Evolutionary conservation across 331 rosid species (phyloP), one percentile per base, ranked within the genome.

Genomic region (Quercus lobata): DNA sequence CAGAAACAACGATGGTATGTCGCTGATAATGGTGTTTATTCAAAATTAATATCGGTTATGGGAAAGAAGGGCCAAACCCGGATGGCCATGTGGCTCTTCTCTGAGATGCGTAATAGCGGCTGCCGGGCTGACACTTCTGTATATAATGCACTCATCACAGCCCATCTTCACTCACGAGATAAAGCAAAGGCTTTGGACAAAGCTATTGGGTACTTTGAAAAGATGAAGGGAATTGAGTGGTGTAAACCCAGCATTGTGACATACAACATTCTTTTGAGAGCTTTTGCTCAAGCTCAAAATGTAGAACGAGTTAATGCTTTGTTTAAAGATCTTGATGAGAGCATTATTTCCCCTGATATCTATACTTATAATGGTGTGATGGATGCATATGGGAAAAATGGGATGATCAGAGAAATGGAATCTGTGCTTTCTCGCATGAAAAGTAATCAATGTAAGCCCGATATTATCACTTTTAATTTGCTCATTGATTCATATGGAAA

Each of bases 81-180:
- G 69, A 82, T 91, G 93, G 99, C 99, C 6, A 91, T 93, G 96
- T 95, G 99, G 99, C 96, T 93, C 70, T 95, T 95, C 85, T 86
- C 99, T 0, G 99, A 95, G 93, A 95, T 95, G 97, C 92, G 94
- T 27, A 95, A 88, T 35, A 82, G 97, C 17, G 97, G 97, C 53
- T 95, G 99, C 82, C 89, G 92, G 69, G 92, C 97, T 1, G 99
- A 95, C 87, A 88, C 99, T 76, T 95, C 96, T 69, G 98, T 95
- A 21, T 95, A 93, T 78, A 93, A 95, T 83, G 90, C 98, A 25
- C 93, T 95, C 35, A 92, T 95, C 71, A 83, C 97, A 1, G 99
- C 97, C 1, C 99, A 95, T 75, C 97, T 95, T 77, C 96, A 90
- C 78, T 80, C 93, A 0, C 81, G 87, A 62, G 92, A 95, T 86